Evolutionary conservation across 495 filamentous ascomycete species (phyloP), one percentile per base, ranked within the genome.

Genomic region (Polyplosphaeria fusca): DNA sequence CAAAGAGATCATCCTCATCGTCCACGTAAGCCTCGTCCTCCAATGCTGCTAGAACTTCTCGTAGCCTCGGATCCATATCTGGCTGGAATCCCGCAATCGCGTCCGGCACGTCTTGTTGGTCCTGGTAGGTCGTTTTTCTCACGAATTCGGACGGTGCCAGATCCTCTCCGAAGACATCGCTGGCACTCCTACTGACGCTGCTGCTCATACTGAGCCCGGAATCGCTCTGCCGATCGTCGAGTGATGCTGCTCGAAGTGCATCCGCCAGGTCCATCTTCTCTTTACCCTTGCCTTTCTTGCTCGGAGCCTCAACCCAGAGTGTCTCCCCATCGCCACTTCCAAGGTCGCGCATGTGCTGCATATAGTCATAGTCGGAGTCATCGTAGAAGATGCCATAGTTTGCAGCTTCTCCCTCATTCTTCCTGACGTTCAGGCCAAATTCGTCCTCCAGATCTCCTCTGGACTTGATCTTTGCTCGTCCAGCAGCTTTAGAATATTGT

Each of bases 21-120:
- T 97, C 93, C 0, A 99, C 91, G 71, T 88, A 99, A 5, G 86
- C 91, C 30, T 97, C 93, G 59, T 99, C 94, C 61, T 99, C 93
- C 26, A 99, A 74, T 1, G 94, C 94, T 70, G 96, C 92, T 51
- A 99, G 71, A 2, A 89, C 90, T 71, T 99, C 94, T 19, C 94
- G 80, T 58, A 99, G 70, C 19, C 94, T 78, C 3, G 91, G 92
- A 71, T 99, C 94, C 94, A 99, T 99, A 67, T 97, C 90, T 2
- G 94, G 94, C 71, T 96, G 86, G 68, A 99, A 96, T 0, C 94
- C 94, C 1, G 84, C 84, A 63, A 99, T 83, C 7, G 78, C 85
- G 76, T 97, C 94, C 0, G 92, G 94, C 5, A 96, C 74, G 65
- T 96, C 81, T 73, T 96, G 92, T 72, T 96, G 90, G 43, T 93